Percentiles rank a stretch among this genome's conserved stretches.
Conservation (phyloP, 1,139 yeast genomes). For the Candida labiduridarum region DNA sequence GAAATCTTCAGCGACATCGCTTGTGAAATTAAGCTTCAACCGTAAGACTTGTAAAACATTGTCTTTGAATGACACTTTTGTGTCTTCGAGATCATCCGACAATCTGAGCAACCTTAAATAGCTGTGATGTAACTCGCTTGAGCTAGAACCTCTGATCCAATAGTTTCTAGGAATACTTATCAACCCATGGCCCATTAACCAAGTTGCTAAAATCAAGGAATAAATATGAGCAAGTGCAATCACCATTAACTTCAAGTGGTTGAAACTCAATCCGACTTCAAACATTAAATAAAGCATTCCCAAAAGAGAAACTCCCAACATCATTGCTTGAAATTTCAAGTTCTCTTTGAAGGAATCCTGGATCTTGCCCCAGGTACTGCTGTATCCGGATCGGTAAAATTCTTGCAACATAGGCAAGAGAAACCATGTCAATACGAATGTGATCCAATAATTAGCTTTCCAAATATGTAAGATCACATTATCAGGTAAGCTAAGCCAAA, state of each 20-base stretch:
- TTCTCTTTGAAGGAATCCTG: constrained; percentile 61
- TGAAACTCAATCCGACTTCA: constrained; percentile 60
- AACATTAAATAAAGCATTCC: constrained; percentile 64
- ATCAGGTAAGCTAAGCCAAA: constrained; percentile 39
- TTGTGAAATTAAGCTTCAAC: constrained; percentile 40
- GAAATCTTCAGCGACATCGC: constrained; percentile 33
- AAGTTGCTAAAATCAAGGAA: constrained; percentile 70
- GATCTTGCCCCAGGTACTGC: constrained; percentile 46
- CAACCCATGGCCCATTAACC: constrained; percentile 86
- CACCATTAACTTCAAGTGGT: constrained; percentile 64
- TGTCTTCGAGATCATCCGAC: constrained; percentile 67
- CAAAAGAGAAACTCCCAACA: constrained; percentile 53
- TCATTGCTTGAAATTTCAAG: constrained; percentile 59
- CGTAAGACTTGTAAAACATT: constrained; percentile 63
- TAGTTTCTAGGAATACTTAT: constrained; percentile 63
- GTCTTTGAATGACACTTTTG: constrained; percentile 64
- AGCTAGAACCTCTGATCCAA: constrained; percentile 52
- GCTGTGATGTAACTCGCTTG: constrained; percentile 39
- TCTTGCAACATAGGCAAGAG: constrained; percentile 72
- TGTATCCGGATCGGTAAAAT: constrained; percentile 72
- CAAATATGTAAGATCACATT: constrained; percentile 58
- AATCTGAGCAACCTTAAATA: constrained; percentile 60
- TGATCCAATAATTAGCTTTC: constrained; percentile 80
- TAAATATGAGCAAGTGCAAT: constrained; percentile 83
- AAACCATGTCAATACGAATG: constrained; percentile 76